Evolutionary conservation across 352 stramenopile genomes (phyloP).

Genomic region (Phytophthora sansomeana): DNA sequence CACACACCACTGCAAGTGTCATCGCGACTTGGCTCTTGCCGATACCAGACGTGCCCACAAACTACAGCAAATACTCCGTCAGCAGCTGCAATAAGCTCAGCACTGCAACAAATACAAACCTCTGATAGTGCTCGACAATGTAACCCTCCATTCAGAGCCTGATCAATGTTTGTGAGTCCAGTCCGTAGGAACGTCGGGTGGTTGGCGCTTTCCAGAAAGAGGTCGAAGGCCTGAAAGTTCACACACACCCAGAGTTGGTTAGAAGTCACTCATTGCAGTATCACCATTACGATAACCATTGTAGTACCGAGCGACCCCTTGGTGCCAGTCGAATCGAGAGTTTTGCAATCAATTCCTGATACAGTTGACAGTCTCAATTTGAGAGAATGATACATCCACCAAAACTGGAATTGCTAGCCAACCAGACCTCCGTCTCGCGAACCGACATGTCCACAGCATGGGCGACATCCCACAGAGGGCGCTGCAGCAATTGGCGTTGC

Average conservation of each 20-base stretch:
- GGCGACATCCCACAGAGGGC: slow-evolving; percentile 67
- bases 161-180: slow-evolving; percentile 63
- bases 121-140: slow-evolving; percentile 64
- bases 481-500: slow-evolving; percentile 62
- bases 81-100: slow-evolving; percentile 1
- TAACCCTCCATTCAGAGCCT: slow-evolving; percentile 70
- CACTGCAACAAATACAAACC: slow-evolving; percentile 33
- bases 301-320: slow-evolving; percentile 42
- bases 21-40: slow-evolving; percentile 82
- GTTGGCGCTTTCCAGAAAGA: slow-evolving; percentile 82
- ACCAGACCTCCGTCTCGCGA: slow-evolving; percentile 55
- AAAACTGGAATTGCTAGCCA: not conserved
- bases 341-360: slow-evolving; percentile 60
- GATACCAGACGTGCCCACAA: slow-evolving; percentile 73
- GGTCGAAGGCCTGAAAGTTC: slow-evolving; percentile 65
- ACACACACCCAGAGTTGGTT: slow-evolving; percentile 18
- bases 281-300: not conserved
- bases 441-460: slow-evolving; percentile 74
- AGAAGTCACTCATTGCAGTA: slow-evolving; percentile 5
- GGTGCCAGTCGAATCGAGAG: slow-evolving; percentile 67
- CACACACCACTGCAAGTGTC: slow-evolving; percentile 77
- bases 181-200: slow-evolving; percentile 72
- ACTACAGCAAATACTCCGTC: slow-evolving; percentile 37
- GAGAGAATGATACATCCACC: slow-evolving; percentile 10
- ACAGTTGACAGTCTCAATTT: slow-evolving; percentile 8